Conservation (phyloP, 179 eudicot genomes). For the Sideroxylon spinosum region DNA sequence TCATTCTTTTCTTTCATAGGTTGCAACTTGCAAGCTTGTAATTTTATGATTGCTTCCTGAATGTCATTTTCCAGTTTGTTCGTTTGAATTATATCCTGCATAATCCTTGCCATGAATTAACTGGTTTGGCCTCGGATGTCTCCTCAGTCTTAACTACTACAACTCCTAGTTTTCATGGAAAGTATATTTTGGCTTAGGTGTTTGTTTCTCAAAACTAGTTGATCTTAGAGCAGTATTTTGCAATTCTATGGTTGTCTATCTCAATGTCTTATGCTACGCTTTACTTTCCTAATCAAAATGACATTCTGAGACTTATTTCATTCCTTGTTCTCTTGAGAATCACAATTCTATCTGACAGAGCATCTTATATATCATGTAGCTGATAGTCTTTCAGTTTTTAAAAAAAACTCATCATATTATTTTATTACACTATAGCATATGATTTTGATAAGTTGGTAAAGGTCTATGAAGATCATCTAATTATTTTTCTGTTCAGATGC, state of each 20-base stretch:
- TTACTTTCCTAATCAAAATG: not conserved
- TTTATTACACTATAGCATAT: not conserved
- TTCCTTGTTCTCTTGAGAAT: not conserved
- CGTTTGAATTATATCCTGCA: not conserved
- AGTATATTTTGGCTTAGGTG: not conserved
- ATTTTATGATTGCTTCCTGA: not conserved
- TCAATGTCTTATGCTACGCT: not conserved
- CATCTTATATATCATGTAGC: not conserved
- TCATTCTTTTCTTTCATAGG: too few species aligned
- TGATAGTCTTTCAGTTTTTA: not conserved
- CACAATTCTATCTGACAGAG: not conserved
- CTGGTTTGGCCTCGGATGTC: not conserved
- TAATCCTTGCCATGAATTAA: not conserved
- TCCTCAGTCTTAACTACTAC: not conserved
- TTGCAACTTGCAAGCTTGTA: not conserved
- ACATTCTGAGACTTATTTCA: not conserved
- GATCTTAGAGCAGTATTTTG: not conserved
- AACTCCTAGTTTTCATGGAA: not conserved
- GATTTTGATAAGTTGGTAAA: not conserved
- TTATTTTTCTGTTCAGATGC: not conserved
- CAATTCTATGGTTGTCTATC: not conserved
- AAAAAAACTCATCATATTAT: not conserved
- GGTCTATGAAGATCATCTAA: not conserved
- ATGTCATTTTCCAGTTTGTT: not conserved
- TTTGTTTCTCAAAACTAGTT: not conserved